A percentile compares a stretch with the other conserved stretches of the same genome.
Evolutionary conservation across 169 alveolate genomes (phyloP).

Genomic region (Besnoitia besnoiti): DNA sequence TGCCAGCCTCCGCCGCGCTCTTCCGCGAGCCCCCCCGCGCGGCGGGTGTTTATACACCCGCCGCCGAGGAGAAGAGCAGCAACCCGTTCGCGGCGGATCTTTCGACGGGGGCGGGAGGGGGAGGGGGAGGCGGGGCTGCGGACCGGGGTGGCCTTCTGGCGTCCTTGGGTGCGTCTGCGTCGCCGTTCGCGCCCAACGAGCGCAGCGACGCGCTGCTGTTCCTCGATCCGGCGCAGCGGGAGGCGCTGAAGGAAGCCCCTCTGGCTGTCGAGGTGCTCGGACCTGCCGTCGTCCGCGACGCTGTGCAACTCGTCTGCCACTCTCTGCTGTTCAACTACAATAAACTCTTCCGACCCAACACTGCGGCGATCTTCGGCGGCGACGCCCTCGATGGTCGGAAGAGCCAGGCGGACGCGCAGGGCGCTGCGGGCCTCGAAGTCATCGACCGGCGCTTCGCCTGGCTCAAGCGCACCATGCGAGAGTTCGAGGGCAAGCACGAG

Average conservation of each 20-base stretch:
- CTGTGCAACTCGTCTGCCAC: slow-evolving; percentile 3
- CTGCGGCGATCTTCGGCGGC: not conserved
- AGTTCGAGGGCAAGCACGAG: not conserved
- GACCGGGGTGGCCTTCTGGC: not conserved
- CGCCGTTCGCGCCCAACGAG: not conserved
- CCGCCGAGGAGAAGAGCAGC: not conserved
- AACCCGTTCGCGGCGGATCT: not conserved
- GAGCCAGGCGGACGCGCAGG: not conserved
- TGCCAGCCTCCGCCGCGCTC: not conserved
- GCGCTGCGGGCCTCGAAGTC: not conserved
- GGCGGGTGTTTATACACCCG: not conserved
- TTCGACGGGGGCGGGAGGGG: not conserved
- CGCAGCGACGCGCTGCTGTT: not conserved
- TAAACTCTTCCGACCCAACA: not conserved
- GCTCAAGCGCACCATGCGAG: slow-evolving; percentile 2
- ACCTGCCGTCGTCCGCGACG: not conserved
- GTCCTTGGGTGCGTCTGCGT: not conserved
- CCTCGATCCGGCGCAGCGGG: not conserved
- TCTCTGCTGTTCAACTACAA: slow-evolving; percentile 12
- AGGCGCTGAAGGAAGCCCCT: slow-evolving; percentile 4
- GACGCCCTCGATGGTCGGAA: not conserved
- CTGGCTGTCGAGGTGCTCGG: slow-evolving; percentile 17
- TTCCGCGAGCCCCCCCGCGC: not conserved
- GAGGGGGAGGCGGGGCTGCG: not conserved
- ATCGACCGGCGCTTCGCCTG: slow-evolving; percentile 3